Evolutionary conservation across 768 basidiomycete genomes (phyloP), one percentile per base, ranked within the genome.

Genomic region (Tulasnella sp.): DNA sequence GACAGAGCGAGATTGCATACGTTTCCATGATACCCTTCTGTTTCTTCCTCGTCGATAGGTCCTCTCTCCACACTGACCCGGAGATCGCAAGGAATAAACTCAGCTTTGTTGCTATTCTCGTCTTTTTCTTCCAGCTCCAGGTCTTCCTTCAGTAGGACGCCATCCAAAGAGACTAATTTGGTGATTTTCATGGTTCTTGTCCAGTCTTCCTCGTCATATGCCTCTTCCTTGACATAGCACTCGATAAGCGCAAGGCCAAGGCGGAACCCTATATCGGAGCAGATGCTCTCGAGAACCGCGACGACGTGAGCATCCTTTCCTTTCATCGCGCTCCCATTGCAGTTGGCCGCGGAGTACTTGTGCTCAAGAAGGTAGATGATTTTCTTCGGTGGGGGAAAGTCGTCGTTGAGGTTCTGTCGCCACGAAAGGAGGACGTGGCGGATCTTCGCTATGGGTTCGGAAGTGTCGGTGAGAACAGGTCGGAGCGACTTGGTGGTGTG

Each of bases 1-100:
- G 17, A 7, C 5, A n/a, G 8, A 12, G n/a, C 4, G 42, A n/a
- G n/a, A 16, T 17, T 12, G 16, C 80, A 65, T 47, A 83, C 84
- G 75, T 83, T 83, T 12, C 81, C 83, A 76, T 79, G 78, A 74
- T 83, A 84, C 29, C 82, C 81, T 65, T 82, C 81, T 62, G 82
- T 83, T 3, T 83, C 79, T 17, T 76, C 75, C 2, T 80, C 76
- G 72, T 83, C 81, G 5, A 82, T 82, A 14, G 71, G 66, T 8
- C 40, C 68, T 29, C 75, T 79, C 36, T 82, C 78, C 73, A 84
- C 32, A 22, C 19, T 29, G 9, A 17, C 12, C 14, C 41, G 12
- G 8, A 44, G 42, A 17, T 68, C 17, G 1, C 16, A 16, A 5
- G 41, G 67, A 34, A 68, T 68, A 1, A 26, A 32, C 7, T 68